A percentile compares a stretch with the other conserved stretches of the same genome.
These are phyloP conservation scores for Rhododendron henanense DNA, from an alignment of 148 eudicot genomes.

Conservation along the genomic window DNA sequence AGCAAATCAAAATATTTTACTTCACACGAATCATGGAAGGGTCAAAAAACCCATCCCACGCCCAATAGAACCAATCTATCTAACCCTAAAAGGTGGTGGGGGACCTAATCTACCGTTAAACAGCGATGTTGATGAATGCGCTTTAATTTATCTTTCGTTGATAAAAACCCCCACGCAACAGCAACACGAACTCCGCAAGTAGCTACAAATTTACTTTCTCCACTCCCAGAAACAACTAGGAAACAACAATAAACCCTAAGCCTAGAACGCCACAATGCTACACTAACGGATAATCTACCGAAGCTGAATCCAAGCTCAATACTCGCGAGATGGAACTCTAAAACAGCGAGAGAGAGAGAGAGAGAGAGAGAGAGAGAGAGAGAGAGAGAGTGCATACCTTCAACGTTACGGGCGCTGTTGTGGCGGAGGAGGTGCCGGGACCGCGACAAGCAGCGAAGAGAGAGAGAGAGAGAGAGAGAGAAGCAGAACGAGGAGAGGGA, in stretches of 20 bases:
- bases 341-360: background rate
- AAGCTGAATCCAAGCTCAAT: background rate
- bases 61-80: background rate
- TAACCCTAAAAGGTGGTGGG: background rate
- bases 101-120: background rate
- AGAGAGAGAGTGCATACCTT: too few species aligned
- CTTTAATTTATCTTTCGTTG: background rate
- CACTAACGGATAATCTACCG: background rate
- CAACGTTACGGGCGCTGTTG: background rate
- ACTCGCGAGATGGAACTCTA: background rate
- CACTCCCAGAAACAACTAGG: background rate
- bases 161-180: background rate
- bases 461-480: background rate
- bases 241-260: background rate
- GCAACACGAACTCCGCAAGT: background rate
- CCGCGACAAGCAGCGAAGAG: background rate
- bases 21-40: background rate
- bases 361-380: constrained; percentile 1
- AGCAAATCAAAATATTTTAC: background rate
- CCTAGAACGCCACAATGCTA: background rate
- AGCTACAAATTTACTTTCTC: background rate
- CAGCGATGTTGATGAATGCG: background rate
- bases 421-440: background rate
- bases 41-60: background rate
- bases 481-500: background rate